Percentiles rank a stretch among this genome's conserved stretches.
These are phyloP conservation scores for Rauvolfia tetraphylla DNA, from an alignment of 257 asterid genomes.

Conservation along the genomic window DNA sequence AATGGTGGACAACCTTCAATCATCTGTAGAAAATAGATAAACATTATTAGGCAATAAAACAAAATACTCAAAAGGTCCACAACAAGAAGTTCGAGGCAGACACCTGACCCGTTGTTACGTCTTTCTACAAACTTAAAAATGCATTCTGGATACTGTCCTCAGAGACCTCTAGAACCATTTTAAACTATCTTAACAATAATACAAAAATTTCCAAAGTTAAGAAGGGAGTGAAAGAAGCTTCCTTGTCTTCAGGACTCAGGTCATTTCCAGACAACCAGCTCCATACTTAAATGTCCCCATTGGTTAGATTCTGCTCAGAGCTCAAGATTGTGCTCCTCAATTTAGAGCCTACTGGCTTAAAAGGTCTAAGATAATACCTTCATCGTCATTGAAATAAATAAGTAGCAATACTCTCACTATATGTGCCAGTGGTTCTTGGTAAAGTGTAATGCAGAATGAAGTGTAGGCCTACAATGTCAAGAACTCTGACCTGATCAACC, in stretches of 20 bases:
- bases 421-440: not conserved
- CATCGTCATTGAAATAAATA: not conserved
- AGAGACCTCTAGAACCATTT: too few relatives aligned
- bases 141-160: too few relatives aligned
- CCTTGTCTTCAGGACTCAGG: not conserved
- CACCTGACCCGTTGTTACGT: not conserved
- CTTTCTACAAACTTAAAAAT: not conserved
- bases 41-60: not conserved
- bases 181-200: too few relatives aligned
- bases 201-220: too few relatives aligned
- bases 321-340: not conserved
- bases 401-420: not conserved
- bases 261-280: not conserved
- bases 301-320: not conserved
- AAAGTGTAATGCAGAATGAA: not conserved
- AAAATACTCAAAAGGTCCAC: not conserved
- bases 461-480: not conserved
- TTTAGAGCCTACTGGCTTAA: not conserved
- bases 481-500: not conserved
- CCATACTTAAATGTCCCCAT: not conserved
- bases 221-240: not conserved
- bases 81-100: not conserved
- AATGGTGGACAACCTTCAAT: constrained; percentile 81
- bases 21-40: constrained; percentile 45
- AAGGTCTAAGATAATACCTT: not conserved